These are phyloP conservation scores for Camelina neglecta DNA, from an alignment of 345 rosid genomes.

Conservation along the genomic window DNA sequence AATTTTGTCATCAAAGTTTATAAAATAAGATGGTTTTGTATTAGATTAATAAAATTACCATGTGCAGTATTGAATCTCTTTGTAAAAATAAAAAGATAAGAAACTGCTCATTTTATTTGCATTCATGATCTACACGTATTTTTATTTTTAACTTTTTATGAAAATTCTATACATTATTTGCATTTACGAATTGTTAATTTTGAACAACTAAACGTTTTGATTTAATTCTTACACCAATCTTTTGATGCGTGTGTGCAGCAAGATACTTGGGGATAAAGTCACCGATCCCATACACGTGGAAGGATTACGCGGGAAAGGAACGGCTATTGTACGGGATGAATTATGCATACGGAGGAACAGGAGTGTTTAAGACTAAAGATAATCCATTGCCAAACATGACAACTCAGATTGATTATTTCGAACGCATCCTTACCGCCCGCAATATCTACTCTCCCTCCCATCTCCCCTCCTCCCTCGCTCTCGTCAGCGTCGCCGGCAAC, in stretches of 20 bases:
- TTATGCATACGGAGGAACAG: conserved; percentile 84
- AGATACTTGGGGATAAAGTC: conserved; percentile 60
- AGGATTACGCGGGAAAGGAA: conserved; percentile 39
- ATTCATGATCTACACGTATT: neutral
- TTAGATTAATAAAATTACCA: neutral
- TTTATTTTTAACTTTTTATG: neutral
- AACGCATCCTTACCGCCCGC: conserved; percentile 47
- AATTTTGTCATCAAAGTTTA: too few relatives aligned
- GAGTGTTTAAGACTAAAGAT: conserved; percentile 62
- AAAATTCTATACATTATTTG: neutral
- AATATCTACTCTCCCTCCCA: conserved; percentile 45
- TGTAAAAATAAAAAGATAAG: neutral
- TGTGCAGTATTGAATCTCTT: neutral
- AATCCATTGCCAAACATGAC: conserved; percentile 67
- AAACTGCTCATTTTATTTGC: neutral
- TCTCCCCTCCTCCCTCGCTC: conserved; percentile 56
- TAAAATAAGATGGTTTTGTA: too few relatives aligned
- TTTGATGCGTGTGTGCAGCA: conserved; percentile 51
- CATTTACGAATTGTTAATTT: neutral
- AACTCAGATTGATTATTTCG: conserved; percentile 64
- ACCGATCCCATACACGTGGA: conserved; percentile 68
- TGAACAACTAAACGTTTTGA: neutral
- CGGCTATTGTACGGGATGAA: conserved; percentile 65
- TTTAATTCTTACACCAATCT: neutral
- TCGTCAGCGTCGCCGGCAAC: conserved; percentile 72